Evolutionary conservation across 2,329 filamentous ascomycete species (phyloP).

Genomic region (Colletotrichum graminicola): DNA sequence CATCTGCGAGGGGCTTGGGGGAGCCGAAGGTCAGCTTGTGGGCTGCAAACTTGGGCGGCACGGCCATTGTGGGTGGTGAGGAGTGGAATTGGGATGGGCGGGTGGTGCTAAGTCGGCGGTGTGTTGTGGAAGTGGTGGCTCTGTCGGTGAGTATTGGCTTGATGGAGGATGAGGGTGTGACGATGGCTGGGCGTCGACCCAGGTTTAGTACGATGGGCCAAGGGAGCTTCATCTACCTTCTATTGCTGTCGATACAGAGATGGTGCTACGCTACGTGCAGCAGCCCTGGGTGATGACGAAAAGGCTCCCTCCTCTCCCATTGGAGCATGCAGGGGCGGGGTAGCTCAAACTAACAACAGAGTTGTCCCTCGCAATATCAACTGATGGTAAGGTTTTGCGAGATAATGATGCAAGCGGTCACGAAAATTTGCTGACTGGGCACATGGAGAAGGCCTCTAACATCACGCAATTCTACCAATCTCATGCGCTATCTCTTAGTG

Average conservation of each 20-base stretch:
- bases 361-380: not conserved
- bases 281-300: constrained; percentile 24
- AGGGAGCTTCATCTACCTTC: constrained; percentile 37
- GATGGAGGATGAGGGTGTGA: not conserved
- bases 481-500: not conserved
- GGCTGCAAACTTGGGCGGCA: constrained; percentile 82
- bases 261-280: not conserved
- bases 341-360: constrained; percentile 12
- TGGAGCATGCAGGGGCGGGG: constrained; percentile 33
- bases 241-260: not conserved
- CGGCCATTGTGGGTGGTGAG: constrained; percentile 68
- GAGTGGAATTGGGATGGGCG: not conserved
- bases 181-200: constrained; percentile 19
- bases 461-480: constrained; percentile 21
- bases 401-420: constrained; percentile 37
- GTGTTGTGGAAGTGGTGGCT: not conserved
- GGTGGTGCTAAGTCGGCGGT: constrained; percentile 4
- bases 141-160: not conserved
- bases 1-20: constrained; percentile 49
- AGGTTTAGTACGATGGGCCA: constrained; percentile 32
- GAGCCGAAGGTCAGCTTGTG: constrained; percentile 71
- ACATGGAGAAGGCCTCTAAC: not conserved
- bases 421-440: constrained; percentile 31
- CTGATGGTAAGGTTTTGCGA: constrained; percentile 18
- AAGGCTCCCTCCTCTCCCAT: constrained; percentile 19